Conservation (phyloP, 306 rosid species). For the Canavalia gladiata region DNA sequence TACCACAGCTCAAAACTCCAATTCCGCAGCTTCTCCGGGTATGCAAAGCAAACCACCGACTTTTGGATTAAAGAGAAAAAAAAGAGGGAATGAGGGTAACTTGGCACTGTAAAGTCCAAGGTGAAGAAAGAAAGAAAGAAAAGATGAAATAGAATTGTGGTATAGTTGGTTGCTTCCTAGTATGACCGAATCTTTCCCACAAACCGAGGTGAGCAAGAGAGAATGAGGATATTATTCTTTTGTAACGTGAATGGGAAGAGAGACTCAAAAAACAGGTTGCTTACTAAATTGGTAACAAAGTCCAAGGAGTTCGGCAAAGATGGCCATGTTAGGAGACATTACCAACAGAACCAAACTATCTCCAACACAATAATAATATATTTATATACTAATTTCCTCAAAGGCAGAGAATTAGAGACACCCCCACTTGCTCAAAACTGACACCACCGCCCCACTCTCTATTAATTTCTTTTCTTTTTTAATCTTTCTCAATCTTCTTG, state of each 20-base stretch:
- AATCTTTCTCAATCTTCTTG: constrained; percentile 35
- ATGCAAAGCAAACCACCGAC: constrained; percentile 41
- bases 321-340: constrained; percentile 73
- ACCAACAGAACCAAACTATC: constrained; percentile 57
- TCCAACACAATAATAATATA: constrained; percentile 45
- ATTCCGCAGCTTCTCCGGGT: neutral
- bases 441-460: constrained; percentile 71
- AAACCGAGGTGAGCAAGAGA: constrained; percentile 56
- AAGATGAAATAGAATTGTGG: constrained; percentile 46
- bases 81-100: constrained; percentile 10
- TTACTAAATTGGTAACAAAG: constrained; percentile 72
- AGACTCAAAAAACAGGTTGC: constrained; percentile 71
- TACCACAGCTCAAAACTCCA: constrained; percentile 6
- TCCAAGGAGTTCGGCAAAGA: constrained; percentile 63
- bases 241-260: constrained; percentile 54
- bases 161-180: constrained; percentile 47
- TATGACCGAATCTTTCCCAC: constrained; percentile 73
- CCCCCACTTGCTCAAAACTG: constrained; percentile 80
- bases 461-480: constrained; percentile 39
- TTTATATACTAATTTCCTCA: constrained; percentile 42
- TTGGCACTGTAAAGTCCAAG: constrained; percentile 8
- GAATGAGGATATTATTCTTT: constrained; percentile 37
- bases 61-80: constrained; percentile 2
- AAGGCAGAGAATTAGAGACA: constrained; percentile 53
- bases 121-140: constrained; percentile 9